Percentiles rank a stretch among this genome's conserved stretches.
These are phyloP conservation scores for Mycena latifolia DNA, from an alignment of 768 basidiomycete genomes.

Conservation along the genomic window DNA sequence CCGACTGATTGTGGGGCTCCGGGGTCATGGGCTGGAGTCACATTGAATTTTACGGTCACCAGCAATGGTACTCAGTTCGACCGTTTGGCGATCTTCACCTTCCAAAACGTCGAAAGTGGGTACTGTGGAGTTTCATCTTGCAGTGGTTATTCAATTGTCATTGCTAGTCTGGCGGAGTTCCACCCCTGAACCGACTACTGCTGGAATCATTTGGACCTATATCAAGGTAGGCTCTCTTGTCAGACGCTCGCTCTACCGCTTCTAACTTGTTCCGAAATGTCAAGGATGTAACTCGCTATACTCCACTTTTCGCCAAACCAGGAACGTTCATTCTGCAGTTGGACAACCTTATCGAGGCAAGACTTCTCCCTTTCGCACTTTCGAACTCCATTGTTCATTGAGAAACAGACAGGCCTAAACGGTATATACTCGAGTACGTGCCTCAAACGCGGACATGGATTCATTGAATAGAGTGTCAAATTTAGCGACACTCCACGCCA, in stretches of 20 bases:
- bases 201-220: constrained; percentile 85
- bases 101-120: constrained; percentile 84
- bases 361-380: background rate
- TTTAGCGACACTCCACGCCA: constrained; percentile 75
- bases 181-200: constrained; percentile 80
- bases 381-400: background rate
- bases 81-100: constrained; percentile 78
- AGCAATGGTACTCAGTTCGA: constrained; percentile 85
- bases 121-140: constrained; percentile 1
- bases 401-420: constrained; percentile 58
- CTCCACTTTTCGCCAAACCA: constrained; percentile 74
- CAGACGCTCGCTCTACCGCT: too few species aligned
- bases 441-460: constrained; percentile 3
- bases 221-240: constrained; percentile 36
- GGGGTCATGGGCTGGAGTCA: constrained; percentile 82
- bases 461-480: background rate
- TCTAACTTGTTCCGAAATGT: constrained; percentile 41
- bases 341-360: constrained; percentile 67
- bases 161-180: constrained; percentile 72
- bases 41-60: constrained; percentile 82
- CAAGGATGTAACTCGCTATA: constrained; percentile 82
- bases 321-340: constrained; percentile 82
- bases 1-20: constrained; percentile 77
- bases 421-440: constrained; percentile 78
- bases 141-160: background rate